phyloP scores from a whole-genome alignment of 164 flowering plant species.

The Protea cynaroides region DNA sequence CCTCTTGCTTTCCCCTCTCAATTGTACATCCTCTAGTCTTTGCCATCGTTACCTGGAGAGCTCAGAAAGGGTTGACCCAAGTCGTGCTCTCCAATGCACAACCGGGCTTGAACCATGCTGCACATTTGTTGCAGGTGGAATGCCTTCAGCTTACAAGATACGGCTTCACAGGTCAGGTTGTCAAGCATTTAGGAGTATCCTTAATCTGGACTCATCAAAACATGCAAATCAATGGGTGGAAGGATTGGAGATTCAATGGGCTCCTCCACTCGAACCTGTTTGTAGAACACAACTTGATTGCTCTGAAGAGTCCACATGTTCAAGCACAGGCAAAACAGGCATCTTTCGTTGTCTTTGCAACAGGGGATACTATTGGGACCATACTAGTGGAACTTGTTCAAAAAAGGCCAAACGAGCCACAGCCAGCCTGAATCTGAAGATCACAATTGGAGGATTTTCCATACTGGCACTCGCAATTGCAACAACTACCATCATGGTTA shows the following conservation, averaged over 20 bases:
- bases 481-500: slow-evolving; percentile 11
- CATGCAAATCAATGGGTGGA: slow-evolving; percentile 53
- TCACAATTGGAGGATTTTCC: slow-evolving; percentile 24
- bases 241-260: slow-evolving; percentile 74
- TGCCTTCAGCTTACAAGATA: slow-evolving; percentile 68
- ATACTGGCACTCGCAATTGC: slow-evolving; percentile 23
- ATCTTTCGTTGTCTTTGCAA: slow-evolving; percentile 44
- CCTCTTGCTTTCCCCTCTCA: slow-evolving; percentile 54
- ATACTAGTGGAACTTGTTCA: slow-evolving; percentile 30
- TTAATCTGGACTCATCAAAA: slow-evolving; percentile 18
- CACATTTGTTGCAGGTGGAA: slow-evolving; percentile 60
- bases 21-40: slow-evolving; percentile 52
- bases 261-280: slow-evolving; percentile 47
- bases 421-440: slow-evolving; percentile 22
- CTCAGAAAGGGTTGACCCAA: slow-evolving; percentile 36
- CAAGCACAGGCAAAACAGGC: slow-evolving; percentile 16
- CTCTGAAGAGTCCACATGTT: slow-evolving; percentile 33
- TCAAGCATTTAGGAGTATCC: slow-evolving; percentile 56
- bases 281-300: slow-evolving; percentile 51
- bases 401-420: slow-evolving; percentile 18
- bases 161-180: slow-evolving; percentile 60
- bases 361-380: slow-evolving; percentile 43
- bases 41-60: slow-evolving; percentile 48
- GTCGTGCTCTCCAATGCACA: slow-evolving; percentile 36
- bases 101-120: slow-evolving; percentile 42